phyloP scores from a whole-genome alignment of 768 basidiomycete species.

The Russula virescens region DNA sequence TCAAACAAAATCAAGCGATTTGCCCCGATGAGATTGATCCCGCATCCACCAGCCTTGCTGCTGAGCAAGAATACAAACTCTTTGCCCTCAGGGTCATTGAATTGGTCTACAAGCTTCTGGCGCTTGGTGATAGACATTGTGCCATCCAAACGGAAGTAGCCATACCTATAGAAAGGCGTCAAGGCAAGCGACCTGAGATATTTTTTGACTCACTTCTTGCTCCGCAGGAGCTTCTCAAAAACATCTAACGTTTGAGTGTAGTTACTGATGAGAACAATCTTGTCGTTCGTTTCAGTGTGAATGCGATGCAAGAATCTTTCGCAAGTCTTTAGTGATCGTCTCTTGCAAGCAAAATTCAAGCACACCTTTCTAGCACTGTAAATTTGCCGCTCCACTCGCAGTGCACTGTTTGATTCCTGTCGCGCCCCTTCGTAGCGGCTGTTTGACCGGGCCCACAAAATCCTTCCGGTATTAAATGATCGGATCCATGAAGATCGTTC shows the following conservation, averaged over 20 bases:
- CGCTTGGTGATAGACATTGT: conserved; percentile 87
- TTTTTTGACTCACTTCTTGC: conserved; percentile 57
- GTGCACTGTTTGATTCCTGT: conserved; percentile 48
- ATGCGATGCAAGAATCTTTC: conserved; percentile 80
- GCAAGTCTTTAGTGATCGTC: not conserved
- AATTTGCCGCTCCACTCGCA: conserved; percentile 92
- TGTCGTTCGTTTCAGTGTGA: conserved; percentile 76
- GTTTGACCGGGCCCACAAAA: conserved; percentile 53
- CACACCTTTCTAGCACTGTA: conserved; percentile 81
- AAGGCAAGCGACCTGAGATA: conserved; percentile 1
- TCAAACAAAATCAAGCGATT: conserved; percentile 95
- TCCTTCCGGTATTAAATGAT: conserved; percentile 73
- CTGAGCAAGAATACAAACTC: conserved; percentile 93
- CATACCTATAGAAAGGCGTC: conserved; percentile 54
- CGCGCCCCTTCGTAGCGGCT: conserved; percentile 35
- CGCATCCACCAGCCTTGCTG: conserved; percentile 93
- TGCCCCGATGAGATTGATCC: conserved; percentile 95
- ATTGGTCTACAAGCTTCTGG: conserved; percentile 93
- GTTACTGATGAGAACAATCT: conserved; percentile 95
- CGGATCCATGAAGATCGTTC: conserved; percentile 75
- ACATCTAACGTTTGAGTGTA: conserved; percentile 93
- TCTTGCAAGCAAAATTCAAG: not conserved
- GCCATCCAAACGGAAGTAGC: conserved; percentile 90
- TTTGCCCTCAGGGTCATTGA: conserved; percentile 88
- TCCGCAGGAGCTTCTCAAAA: conserved; percentile 83